Evolutionary conservation across 305 asterid genomes (phyloP), one percentile per base, ranked within the genome.

Genomic region (Plantago coronopus): DNA sequence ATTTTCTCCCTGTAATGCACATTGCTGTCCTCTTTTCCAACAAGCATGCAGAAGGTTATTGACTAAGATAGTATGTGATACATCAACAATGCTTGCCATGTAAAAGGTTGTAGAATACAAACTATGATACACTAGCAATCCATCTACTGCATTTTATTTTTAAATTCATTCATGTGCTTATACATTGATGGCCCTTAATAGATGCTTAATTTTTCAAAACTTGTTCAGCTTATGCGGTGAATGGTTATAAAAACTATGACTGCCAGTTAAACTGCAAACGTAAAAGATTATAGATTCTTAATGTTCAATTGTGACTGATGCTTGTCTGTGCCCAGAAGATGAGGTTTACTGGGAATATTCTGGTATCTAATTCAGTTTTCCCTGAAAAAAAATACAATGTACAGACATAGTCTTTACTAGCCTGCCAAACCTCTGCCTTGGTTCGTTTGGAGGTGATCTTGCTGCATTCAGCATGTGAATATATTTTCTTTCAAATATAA

Each of bases 121-220:
- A 16, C 31, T 49, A 49, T 27, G 34, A 2, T 34, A 34, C 40
- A 17, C 34, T 31, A 5, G 15, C 11, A 21, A 22, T 50, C 34
- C 57, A 50, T n/a, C 27, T n/a, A 50, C 37, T 50, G 37, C 23
- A 9, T 50, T 50, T 11, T 50, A 34, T 50, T 50, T 22, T n/a
- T 21, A 50, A 4, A 22, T 50, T 22, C 27, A 17, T 16, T 50
- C 8, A 7, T 27, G 34, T 49, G 55, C 54, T 48, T 11, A 18
- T 9, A 48, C 10, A 11, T 19, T 5, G 54, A 48, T 48, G n/a
- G 29, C 23, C 15, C 55, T 48, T 49, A 49, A 49, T 20, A 49
- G 12, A 21, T 49, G 21, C 13, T 20, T 20, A 49, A 12, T 10
- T 49, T n/a, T 49, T 11, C 22, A 11, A 20, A 48, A 20, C 34